phyloP scores from a whole-genome alignment of 805 yeast species.

The Candida koratica region DNA sequence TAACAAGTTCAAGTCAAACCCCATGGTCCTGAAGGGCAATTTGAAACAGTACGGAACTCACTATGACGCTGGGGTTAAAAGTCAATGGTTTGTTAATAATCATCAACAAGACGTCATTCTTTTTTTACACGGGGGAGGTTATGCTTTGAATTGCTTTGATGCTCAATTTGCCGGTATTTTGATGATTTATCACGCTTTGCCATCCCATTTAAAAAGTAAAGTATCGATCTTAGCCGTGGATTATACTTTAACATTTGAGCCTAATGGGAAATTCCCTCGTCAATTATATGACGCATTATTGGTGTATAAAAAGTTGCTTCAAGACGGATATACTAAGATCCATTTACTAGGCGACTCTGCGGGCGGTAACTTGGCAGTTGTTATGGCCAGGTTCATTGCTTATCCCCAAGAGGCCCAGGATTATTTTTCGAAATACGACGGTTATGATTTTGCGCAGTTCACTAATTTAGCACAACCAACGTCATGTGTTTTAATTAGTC shows the following conservation, averaged over 20 bases:
- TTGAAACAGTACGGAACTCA: slow-evolving; percentile 16
- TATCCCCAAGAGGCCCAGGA: slow-evolving; percentile 28
- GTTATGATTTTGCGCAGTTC: slow-evolving; percentile 14
- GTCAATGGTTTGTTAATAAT: slow-evolving; percentile 33
- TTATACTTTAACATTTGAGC: slow-evolving; percentile 29
- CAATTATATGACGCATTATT: slow-evolving; percentile 30
- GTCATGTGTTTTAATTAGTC: slow-evolving; percentile 26
- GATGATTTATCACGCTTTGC: slow-evolving; percentile 26
- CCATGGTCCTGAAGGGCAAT: slow-evolving; percentile 12
- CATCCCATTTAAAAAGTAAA: slow-evolving; percentile 14
- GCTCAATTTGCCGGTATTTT: slow-evolving; percentile 29
- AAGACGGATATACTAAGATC: slow-evolving; percentile 25
- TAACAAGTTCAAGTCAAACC: slow-evolving; percentile 9
- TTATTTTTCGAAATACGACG: slow-evolving; percentile 17
- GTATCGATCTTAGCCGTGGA: slow-evolving; percentile 29
- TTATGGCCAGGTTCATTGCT: slow-evolving; percentile 21
- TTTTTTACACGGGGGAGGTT: slow-evolving; percentile 41
- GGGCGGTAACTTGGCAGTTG: slow-evolving; percentile 35
- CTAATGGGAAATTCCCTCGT: slow-evolving; percentile 27
- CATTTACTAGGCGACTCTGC: slow-evolving; percentile 42
- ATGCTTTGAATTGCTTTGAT: slow-evolving; percentile 22
- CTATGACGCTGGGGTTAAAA: slow-evolving; percentile 20
- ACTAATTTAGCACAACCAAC: slow-evolving; percentile 23
- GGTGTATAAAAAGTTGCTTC: slow-evolving; percentile 22
- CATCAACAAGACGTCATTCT: slow-evolving; percentile 19